Evolutionary conservation across 1,284 basidiomycete species (phyloP).

Genomic region (Leccinum brunneo-olivaceum): DNA sequence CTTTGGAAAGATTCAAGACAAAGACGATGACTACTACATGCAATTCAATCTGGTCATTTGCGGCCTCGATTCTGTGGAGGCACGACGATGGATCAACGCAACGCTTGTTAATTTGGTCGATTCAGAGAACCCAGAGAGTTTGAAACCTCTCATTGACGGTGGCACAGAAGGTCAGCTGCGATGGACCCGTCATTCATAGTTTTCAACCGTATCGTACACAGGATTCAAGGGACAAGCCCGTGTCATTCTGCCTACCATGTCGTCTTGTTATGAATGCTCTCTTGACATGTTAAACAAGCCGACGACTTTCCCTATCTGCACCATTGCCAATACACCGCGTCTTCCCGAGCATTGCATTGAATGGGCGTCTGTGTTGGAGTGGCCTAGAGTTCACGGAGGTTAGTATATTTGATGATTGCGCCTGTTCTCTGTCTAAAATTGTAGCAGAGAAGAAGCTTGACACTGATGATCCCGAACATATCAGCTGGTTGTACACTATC

Average conservation of each 20-base stretch:
- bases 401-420: slow-evolving; percentile 11
- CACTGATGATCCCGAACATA: slow-evolving; percentile 95
- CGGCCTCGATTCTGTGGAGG: slow-evolving; percentile 96
- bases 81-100: slow-evolving; percentile 97
- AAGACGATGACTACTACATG: slow-evolving; percentile 92
- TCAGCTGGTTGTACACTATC: slow-evolving; percentile 84
- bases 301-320: slow-evolving; percentile 97
- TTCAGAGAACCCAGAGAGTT: slow-evolving; percentile 80
- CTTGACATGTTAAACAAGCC: slow-evolving; percentile 98
- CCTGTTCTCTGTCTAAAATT: slow-evolving; percentile 5
- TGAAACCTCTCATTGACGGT: slow-evolving; percentile 98
- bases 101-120: slow-evolving; percentile 94
- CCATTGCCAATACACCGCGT: slow-evolving; percentile 97
- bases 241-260: slow-evolving; percentile 92
- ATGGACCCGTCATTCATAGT: neutral
- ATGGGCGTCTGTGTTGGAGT: slow-evolving; percentile 99
- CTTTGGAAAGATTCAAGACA: slow-evolving; percentile 97
- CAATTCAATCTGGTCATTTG: slow-evolving; percentile 97
- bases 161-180: slow-evolving; percentile 82
- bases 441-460: slow-evolving; percentile 84
- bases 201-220: slow-evolving; percentile 31
- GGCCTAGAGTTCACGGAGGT: slow-evolving; percentile 91
- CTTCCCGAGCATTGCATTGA: slow-evolving; percentile 99
- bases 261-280: slow-evolving; percentile 97
- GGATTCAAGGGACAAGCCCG: slow-evolving; percentile 98